Conservation (phyloP, 805 yeast species). For the Pichia kluyveri region DNA sequence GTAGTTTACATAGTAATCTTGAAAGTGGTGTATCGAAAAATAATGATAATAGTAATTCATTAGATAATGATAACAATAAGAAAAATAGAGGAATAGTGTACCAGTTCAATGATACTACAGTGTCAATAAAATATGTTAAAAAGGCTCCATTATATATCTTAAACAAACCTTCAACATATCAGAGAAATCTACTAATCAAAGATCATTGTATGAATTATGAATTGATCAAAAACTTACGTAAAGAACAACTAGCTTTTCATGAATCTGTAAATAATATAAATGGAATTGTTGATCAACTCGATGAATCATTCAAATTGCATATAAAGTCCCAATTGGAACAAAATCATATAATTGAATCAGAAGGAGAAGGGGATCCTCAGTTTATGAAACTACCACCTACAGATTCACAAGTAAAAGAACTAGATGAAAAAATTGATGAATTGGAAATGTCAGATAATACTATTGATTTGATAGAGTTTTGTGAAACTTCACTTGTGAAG, state of each 20-base stretch:
- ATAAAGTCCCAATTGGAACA: too few species aligned
- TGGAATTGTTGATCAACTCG: not conserved
- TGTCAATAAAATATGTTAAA: not conserved
- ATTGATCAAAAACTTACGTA: not conserved
- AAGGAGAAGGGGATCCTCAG: too few species aligned
- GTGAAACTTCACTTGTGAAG: not conserved
- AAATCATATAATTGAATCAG: too few species aligned
- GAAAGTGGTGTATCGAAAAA: too few species aligned
- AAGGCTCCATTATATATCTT: not conserved
- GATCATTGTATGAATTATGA: not conserved
- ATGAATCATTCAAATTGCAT: too few species aligned
- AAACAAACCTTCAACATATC: not conserved
- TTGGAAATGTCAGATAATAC: not conserved
- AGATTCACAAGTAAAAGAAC: too few species aligned
- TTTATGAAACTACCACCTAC: not conserved
- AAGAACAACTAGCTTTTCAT: not conserved
- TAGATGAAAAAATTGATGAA: not conserved
- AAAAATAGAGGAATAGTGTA: too few species aligned
- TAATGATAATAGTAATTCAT: too few species aligned
- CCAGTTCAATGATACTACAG: not conserved
- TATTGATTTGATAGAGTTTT: not conserved
- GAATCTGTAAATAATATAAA: not conserved
- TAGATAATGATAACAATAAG: too few species aligned
- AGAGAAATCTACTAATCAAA: not conserved
- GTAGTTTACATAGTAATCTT: too few species aligned